Percentiles rank a stretch among this genome's conserved stretches.
Conservation (phyloP, 2,329 filamentous ascomycete genomes). For the Atkinsonella hypoxylon region DNA sequence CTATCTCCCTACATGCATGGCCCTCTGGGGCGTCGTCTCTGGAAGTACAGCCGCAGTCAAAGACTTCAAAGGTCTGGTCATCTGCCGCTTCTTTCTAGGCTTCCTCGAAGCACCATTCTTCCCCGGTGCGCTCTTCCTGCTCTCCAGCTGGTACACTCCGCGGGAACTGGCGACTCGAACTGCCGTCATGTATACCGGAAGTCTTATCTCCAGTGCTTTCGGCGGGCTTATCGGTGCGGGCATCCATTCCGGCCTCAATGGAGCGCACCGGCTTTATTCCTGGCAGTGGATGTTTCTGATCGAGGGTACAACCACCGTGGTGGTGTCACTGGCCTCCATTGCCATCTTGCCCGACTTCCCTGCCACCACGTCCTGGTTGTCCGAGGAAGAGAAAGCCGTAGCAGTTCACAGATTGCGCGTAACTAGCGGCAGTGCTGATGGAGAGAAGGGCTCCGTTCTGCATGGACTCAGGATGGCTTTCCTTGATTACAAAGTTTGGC, state of each 20-base stretch:
- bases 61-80: conserved; percentile 29
- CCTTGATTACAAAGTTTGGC: conserved; percentile 14
- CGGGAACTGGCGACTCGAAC: conserved; percentile 32
- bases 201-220: conserved; percentile 25
- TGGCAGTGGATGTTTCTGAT: conserved; percentile 24
- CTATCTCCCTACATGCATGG: conserved; percentile 28
- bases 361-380: conserved; percentile 27
- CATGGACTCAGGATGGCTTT: conserved; percentile 16
- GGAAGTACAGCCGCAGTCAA: conserved; percentile 27
- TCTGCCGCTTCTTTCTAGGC: conserved; percentile 28
- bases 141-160: conserved; percentile 43
- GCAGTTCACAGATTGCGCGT: conserved; percentile 6
- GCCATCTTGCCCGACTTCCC: conserved; percentile 20
- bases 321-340: conserved; percentile 13
- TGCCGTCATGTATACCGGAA: conserved; percentile 32
- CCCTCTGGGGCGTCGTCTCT: conserved; percentile 25
- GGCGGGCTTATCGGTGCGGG: conserved; percentile 32
- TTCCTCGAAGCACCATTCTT: conserved; percentile 29
- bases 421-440: conserved; percentile 7
- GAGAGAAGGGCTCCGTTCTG: conserved; percentile 11
- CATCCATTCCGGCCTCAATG: conserved; percentile 23
- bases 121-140: conserved; percentile 24
- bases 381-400: conserved; percentile 13
- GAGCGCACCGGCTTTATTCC: conserved; percentile 14
- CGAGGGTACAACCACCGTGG: conserved; percentile 18